These are phyloP conservation scores for Gautieria morchelliformis DNA, from an alignment of 768 basidiomycete genomes.

Conservation along the genomic window DNA sequence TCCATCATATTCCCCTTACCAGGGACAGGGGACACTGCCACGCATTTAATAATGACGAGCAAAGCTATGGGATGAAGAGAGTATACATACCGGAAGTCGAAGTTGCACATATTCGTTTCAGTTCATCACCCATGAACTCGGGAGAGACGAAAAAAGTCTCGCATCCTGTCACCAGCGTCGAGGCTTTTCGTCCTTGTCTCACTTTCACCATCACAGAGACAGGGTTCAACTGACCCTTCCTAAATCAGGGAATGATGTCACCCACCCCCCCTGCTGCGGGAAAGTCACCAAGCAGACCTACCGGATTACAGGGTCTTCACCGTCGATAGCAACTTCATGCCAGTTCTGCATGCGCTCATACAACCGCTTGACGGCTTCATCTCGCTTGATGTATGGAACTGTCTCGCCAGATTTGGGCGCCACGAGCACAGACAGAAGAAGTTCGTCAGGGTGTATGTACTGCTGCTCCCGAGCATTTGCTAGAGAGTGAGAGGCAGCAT, in stretches of 20 bases:
- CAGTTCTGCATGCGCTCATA: conserved; percentile 65
- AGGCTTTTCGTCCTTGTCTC: conserved; percentile 59
- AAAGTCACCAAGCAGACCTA: conserved; percentile 26
- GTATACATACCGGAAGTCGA: conserved; percentile 57
- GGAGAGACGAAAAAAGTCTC: conserved; percentile 63
- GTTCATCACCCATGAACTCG: conserved; percentile 68
- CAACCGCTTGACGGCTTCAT: conserved; percentile 48
- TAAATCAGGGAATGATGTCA: conserved; percentile 19
- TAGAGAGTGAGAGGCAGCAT: conserved; percentile 51
- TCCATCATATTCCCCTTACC: conserved; percentile 51
- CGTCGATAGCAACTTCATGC: conserved; percentile 52
- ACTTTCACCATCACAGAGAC: conserved; percentile 61
- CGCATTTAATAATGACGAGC: background rate
- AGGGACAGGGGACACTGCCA: conserved; percentile 46
- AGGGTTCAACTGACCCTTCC: conserved; percentile 69
- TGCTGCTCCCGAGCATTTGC: conserved; percentile 58
- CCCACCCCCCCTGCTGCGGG: background rate
- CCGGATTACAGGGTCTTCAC: conserved; percentile 51
- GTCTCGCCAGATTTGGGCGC: conserved; percentile 17
- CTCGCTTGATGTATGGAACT: conserved; percentile 53
- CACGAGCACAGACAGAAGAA: conserved; percentile 22
- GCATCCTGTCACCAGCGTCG: conserved; percentile 68
- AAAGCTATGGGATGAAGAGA: background rate
- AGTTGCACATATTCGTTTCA: conserved; percentile 68
- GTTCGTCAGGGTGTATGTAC: conserved; percentile 44